phyloP scores from a whole-genome alignment of 352 stramenopile species.

The Pythium scleroteichum region DNA sequence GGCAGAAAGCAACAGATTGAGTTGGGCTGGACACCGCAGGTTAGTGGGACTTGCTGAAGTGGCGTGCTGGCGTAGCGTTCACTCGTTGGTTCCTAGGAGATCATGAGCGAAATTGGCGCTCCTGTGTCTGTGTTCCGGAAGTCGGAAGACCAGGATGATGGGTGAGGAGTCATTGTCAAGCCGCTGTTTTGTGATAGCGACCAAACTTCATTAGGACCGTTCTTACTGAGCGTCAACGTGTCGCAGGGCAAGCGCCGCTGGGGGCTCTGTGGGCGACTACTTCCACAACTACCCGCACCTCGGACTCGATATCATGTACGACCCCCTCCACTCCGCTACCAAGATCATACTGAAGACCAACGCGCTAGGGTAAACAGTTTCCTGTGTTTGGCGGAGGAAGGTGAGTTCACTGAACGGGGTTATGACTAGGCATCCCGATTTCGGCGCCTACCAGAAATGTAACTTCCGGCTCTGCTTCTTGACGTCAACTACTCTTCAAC shows the following conservation, averaged over 20 bases:
- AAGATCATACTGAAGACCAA: conserved; percentile 87
- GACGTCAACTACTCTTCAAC: conserved; percentile 38
- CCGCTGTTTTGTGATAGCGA: background rate
- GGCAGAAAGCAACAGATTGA: conserved; percentile 65
- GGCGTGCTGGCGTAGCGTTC: too few species aligned
- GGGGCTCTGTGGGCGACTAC: conserved; percentile 65
- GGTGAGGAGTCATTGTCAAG: conserved; percentile 29
- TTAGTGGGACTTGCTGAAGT: conserved; percentile 27
- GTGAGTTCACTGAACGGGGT: background rate
- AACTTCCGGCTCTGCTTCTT: conserved; percentile 77
- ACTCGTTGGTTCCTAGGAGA: too few species aligned
- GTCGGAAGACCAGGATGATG: conserved; percentile 66
- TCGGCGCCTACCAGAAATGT: conserved; percentile 84
- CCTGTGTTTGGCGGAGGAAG: background rate
- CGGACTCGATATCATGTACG: conserved; percentile 76
- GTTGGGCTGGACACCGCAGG: conserved; percentile 81
- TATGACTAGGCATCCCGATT: conserved; percentile 61
- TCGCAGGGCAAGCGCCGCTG: conserved; percentile 50
- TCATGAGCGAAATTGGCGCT: conserved; percentile 75
- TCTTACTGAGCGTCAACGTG: too few species aligned
- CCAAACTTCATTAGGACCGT: too few species aligned
- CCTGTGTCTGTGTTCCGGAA: conserved; percentile 82
- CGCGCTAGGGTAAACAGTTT: conserved; percentile 48
- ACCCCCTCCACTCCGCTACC: conserved; percentile 62
- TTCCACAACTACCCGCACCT: conserved; percentile 88